A percentile compares a stretch with the other conserved stretches of the same genome.
These are phyloP conservation scores for Musa beccarii DNA, from an alignment of 176 grass and related monocot genomes.

Conservation along the genomic window DNA sequence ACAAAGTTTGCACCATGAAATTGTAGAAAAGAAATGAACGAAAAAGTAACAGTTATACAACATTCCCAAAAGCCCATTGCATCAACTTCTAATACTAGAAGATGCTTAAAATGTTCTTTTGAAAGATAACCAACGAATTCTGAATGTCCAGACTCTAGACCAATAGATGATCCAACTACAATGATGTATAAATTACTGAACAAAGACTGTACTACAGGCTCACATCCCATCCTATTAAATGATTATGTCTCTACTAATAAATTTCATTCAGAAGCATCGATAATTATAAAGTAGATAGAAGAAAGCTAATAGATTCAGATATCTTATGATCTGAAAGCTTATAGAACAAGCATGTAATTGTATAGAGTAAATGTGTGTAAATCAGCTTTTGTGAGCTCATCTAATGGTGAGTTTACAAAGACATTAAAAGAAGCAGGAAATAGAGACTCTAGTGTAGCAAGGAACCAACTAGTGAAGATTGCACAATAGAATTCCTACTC, in stretches of 20 bases:
- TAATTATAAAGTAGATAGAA: background rate
- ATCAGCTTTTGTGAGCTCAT: background rate
- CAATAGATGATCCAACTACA: background rate
- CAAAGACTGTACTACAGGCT: background rate
- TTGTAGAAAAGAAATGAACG: background rate
- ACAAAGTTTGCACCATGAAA: background rate
- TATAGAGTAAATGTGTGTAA: background rate
- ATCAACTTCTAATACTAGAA: background rate
- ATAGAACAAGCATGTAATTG: background rate
- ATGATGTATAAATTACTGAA: background rate
- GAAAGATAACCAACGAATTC: background rate
- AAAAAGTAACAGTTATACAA: background rate
- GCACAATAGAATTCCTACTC: slow-evolving; percentile 35
- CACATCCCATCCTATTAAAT: background rate
- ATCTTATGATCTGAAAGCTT: background rate
- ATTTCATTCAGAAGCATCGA: no score
- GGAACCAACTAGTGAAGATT: slow-evolving; percentile 4
- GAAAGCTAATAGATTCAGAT: background rate
- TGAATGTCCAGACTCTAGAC: background rate
- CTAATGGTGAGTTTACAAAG: background rate
- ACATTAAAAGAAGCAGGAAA: background rate
- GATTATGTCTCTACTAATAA: background rate
- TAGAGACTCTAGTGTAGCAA: background rate
- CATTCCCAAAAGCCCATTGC: background rate
- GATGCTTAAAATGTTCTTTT: background rate